Conservation (phyloP, 169 alveolate species). For the Amoebophrya sp. region DNA sequence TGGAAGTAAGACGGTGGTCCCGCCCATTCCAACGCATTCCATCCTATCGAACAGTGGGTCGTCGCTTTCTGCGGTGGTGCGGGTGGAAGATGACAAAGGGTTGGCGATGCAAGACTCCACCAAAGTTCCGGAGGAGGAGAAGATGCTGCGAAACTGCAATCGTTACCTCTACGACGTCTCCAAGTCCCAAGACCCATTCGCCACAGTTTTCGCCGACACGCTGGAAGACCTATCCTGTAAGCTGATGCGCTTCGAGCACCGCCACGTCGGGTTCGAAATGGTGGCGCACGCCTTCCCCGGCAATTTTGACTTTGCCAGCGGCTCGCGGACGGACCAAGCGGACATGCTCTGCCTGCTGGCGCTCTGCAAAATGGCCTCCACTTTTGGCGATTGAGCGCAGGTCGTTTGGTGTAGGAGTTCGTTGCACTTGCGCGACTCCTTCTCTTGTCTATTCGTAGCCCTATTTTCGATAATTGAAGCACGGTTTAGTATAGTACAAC, state of each 20-base stretch:
- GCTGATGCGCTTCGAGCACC: not conserved
- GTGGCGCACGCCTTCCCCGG: not conserved
- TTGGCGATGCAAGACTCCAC: no score
- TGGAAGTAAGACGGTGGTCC: no score
- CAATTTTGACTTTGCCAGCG: not conserved
- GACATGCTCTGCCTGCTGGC: constrained; percentile 21
- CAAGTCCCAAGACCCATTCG: not conserved
- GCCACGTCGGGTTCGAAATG: not conserved
- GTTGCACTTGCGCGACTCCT: no score
- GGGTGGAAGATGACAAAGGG: no score
- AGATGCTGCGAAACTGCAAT: not conserved
- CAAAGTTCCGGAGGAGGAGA: not conserved
- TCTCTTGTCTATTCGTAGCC: no score
- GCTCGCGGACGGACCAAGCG: not conserved
- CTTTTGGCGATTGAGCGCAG: no score
- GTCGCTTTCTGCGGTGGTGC: no score
- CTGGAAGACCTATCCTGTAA: not conserved
- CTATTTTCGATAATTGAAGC: no score
- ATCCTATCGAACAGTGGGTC: no score
- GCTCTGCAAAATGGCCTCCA: not conserved
- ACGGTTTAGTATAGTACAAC: no score
- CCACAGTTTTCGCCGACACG: not conserved
- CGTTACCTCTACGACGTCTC: not conserved
- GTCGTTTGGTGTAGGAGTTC: no score
- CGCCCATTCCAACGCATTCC: no score